Conservation (phyloP, 495 filamentous ascomycete genomes). For the Mycothermus thermophilus region DNA sequence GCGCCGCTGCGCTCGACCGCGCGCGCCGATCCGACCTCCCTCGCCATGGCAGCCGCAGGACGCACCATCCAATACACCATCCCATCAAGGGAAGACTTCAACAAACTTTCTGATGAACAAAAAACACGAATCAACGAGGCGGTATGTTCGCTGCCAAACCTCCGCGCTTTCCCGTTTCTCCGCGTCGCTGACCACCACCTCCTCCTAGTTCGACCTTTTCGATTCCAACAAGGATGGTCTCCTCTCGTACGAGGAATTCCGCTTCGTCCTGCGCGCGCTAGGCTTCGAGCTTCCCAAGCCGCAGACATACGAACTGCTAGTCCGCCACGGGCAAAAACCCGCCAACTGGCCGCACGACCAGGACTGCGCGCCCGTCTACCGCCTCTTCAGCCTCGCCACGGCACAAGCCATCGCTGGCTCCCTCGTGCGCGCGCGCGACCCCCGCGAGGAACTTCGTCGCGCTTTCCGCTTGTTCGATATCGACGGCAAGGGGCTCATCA, state of each 20-base stretch:
- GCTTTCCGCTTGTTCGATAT: conserved; percentile 82
- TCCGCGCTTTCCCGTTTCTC: not conserved
- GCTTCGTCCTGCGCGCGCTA: conserved; percentile 91
- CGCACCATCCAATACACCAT: conserved; percentile 23
- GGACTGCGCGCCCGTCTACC: conserved; percentile 24
- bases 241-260: conserved; percentile 95
- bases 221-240: conserved; percentile 90
- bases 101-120: conserved; percentile 23
- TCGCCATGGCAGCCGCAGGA: conserved; percentile 15
- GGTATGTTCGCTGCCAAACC: conserved; percentile 7
- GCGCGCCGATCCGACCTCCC: not conserved
- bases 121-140: conserved; percentile 23
- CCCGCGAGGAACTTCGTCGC: conserved; percentile 77
- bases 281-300: conserved; percentile 53
- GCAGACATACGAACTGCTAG: conserved; percentile 24
- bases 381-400: conserved; percentile 21
- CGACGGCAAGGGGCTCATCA: conserved; percentile 67
- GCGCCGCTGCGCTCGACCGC: too few species aligned
- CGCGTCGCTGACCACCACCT: not conserved
- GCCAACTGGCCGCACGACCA: conserved; percentile 23
- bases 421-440: conserved; percentile 68
- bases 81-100: conserved; percentile 21
- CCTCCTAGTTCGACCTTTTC: conserved; percentile 74
- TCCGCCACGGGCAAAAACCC: conserved; percentile 22
- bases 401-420: conserved; percentile 71